A percentile compares a stretch with the other conserved stretches of the same genome.
phyloP scores from a whole-genome alignment of 2,329 filamentous ascomycete species.

The Penicillium aurantiogriseum region DNA sequence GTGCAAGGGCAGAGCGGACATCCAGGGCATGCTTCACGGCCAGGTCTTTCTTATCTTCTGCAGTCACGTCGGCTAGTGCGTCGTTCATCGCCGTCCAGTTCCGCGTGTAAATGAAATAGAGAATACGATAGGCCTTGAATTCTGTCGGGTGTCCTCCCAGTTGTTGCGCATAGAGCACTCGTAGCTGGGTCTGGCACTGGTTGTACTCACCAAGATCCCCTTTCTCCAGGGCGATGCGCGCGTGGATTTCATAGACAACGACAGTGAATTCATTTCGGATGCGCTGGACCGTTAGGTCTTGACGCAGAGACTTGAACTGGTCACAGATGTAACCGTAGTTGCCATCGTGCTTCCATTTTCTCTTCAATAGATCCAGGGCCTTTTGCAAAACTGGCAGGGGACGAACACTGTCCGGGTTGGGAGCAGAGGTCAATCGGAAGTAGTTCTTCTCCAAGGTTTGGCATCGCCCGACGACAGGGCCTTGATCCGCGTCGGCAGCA shows the following conservation, averaged over 20 bases:
- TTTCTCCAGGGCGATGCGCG: constrained; percentile 95
- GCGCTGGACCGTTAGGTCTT: constrained; percentile 96
- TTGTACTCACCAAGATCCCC: constrained; percentile 99
- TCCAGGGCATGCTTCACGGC: constrained; percentile 87
- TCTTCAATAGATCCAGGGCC: constrained; percentile 83
- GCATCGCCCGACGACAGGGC: constrained; percentile 82
- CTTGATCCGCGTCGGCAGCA: constrained; percentile 46
- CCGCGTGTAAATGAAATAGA: constrained; percentile 99
- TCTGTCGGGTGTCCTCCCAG: constrained; percentile 88
- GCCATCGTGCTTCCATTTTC: constrained; percentile 88
- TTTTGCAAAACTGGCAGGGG: constrained; percentile 76
- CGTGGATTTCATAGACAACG: constrained; percentile 94
- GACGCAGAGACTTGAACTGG: constrained; percentile 97
- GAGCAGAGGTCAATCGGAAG: constrained; percentile 86
- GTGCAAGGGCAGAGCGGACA: constrained; percentile 84
- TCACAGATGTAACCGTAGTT: constrained; percentile 99
- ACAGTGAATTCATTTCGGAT: constrained; percentile 97
- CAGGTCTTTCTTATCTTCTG: constrained; percentile 84
- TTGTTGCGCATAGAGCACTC: constrained; percentile 82
- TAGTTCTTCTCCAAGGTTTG: constrained; percentile 88
- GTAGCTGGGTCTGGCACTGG: constrained; percentile 98
- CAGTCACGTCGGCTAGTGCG: constrained; percentile 96
- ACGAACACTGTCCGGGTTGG: constrained; percentile 83
- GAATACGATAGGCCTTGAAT: constrained; percentile 98
- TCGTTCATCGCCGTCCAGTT: constrained; percentile 98